Evolutionary conservation across 2,329 filamentous ascomycete genomes (phyloP).

Genomic region (Pseudocercospora macadamiae): DNA sequence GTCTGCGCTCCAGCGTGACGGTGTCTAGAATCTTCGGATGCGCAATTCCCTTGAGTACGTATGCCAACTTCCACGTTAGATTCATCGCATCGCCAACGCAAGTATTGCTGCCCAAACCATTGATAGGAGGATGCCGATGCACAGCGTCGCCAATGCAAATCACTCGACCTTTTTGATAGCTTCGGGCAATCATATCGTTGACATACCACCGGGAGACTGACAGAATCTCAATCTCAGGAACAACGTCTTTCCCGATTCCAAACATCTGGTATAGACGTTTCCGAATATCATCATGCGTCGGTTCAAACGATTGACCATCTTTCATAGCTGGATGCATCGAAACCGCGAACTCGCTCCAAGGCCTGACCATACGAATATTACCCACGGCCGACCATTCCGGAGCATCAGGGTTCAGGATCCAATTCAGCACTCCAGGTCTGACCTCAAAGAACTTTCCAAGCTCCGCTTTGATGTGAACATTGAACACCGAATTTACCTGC

Average conservation of each 20-base stretch:
- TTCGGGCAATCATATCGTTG: slow-evolving; percentile 61
- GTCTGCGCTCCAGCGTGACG: slow-evolving; percentile 38
- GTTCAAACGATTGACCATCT: slow-evolving; percentile 41
- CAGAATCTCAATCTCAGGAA: slow-evolving; percentile 52
- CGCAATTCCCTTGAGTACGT: slow-evolving; percentile 32
- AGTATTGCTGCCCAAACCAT: slow-evolving; percentile 62
- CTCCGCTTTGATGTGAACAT: slow-evolving; percentile 52
- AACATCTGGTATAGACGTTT: slow-evolving; percentile 24
- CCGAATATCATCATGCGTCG: slow-evolving; percentile 54
- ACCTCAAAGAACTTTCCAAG: slow-evolving; percentile 51
- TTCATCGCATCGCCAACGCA: slow-evolving; percentile 45
- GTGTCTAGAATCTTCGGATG: slow-evolving; percentile 31
- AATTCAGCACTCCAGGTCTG: slow-evolving; percentile 60
- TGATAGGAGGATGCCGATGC: slow-evolving; percentile 61
- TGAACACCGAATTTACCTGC: slow-evolving; percentile 45
- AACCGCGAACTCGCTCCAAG: slow-evolving; percentile 63
- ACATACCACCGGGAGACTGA: slow-evolving; percentile 58
- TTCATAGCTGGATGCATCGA: slow-evolving; percentile 40
- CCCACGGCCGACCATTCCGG: slow-evolving; percentile 53
- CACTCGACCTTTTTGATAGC: slow-evolving; percentile 51
- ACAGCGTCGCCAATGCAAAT: slow-evolving; percentile 61
- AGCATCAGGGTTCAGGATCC: slow-evolving; percentile 55
- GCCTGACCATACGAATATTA: slow-evolving; percentile 61
- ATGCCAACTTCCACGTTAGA: slow-evolving; percentile 41
- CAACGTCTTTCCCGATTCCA: no score